Percentiles rank a stretch among this genome's conserved stretches.
phyloP scores from a whole-genome alignment of 1,284 basidiomycete genomes.

The Pseudozyma hubeiensis region DNA sequence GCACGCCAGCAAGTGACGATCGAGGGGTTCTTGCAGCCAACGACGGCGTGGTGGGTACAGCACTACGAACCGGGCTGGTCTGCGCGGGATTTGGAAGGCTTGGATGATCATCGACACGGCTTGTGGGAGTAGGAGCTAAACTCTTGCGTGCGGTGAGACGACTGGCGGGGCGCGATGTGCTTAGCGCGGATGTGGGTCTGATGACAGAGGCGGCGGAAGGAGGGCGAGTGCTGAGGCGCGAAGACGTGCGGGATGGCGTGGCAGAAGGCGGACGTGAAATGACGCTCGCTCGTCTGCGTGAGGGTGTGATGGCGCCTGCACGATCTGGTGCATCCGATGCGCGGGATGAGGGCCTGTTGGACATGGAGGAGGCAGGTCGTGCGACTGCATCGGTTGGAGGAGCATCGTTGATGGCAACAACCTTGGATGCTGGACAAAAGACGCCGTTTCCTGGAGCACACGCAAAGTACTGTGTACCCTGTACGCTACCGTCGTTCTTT shows the following conservation, averaged over 20 bases:
- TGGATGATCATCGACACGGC: slow-evolving; percentile 16
- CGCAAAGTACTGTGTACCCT: slow-evolving; percentile 84
- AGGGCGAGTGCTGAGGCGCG: slow-evolving; percentile 41
- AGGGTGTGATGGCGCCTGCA: slow-evolving; percentile 42
- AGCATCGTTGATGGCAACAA: slow-evolving; percentile 68
- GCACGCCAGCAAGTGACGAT: slow-evolving; percentile 32
- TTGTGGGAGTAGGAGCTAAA: slow-evolving; percentile 21
- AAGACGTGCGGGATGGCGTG: slow-evolving; percentile 45
- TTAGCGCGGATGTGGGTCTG: slow-evolving; percentile 48
- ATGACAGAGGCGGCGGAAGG: slow-evolving; percentile 44
- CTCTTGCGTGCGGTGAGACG: slow-evolving; percentile 53
- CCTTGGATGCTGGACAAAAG: slow-evolving; percentile 84
- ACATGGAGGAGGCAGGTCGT: slow-evolving; percentile 63
- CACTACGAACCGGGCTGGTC: slow-evolving; percentile 20
- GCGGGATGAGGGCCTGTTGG: slow-evolving; percentile 45
- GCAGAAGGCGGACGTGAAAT: slow-evolving; percentile 32
- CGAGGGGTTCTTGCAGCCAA: slow-evolving; percentile 33
- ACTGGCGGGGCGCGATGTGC: slow-evolving; percentile 45
- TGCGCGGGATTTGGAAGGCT: slow-evolving; percentile 63
- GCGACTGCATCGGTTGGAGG: slow-evolving; percentile 61
- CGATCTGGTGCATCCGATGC: slow-evolving; percentile 43
- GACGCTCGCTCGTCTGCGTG: slow-evolving; percentile 39
- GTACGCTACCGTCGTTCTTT: slow-evolving; percentile 92
- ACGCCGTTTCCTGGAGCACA: slow-evolving; percentile 89
- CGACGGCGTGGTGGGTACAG: slow-evolving; percentile 16